Evolutionary conservation across 2,329 filamentous ascomycete genomes (phyloP).

Genomic region (Diaporthe ilicicola): DNA sequence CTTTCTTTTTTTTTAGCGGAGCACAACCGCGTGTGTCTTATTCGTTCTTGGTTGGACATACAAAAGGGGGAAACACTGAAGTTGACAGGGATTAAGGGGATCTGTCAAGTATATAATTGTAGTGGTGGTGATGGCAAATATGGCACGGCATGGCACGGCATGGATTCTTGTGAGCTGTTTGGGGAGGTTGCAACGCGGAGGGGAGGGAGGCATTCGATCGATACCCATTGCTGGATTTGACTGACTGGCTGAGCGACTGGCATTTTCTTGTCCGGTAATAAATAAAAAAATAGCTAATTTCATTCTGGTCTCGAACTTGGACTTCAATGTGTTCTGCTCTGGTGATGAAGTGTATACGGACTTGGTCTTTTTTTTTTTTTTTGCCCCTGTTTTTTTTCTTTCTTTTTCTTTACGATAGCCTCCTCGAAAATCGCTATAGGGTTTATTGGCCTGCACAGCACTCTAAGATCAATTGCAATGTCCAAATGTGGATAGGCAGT

Average conservation of each 20-base stretch:
- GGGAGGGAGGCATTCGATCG: conserved; percentile 9
- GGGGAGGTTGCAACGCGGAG: no score
- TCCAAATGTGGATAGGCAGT: not conserved
- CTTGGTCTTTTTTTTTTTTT: no score
- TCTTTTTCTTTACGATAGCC: no score
- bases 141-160: not conserved
- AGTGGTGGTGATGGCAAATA: not conserved
- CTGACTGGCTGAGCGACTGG: not conserved
- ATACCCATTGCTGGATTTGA: conserved; percentile 19
- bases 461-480: no score
- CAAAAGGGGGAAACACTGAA: not conserved
- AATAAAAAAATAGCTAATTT: not conserved
- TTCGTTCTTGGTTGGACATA: not conserved
- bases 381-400: no score
- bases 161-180: not conserved
- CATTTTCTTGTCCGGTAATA: not conserved
- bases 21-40: not conserved
- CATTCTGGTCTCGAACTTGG: no score
- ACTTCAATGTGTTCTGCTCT: not conserved
- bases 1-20: not conserved
- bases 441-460: no score
- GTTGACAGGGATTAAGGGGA: not conserved
- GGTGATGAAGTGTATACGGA: not conserved
- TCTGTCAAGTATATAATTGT: not conserved
- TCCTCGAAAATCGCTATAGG: no score